Conservation (phyloP, 306 rosid species). For the Trifolium dubium region DNA sequence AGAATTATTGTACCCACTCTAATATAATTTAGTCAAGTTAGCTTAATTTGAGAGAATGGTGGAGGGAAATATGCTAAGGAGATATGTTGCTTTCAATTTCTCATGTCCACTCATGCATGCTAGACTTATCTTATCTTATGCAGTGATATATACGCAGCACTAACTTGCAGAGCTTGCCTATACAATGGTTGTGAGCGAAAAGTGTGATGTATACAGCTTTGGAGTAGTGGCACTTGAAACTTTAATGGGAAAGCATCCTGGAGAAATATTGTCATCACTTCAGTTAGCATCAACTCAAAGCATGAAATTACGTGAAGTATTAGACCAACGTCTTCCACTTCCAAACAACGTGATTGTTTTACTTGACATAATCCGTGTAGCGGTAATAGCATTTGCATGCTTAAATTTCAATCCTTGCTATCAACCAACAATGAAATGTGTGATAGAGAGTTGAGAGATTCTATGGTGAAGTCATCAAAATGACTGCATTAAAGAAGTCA, state of each 20-base stretch:
- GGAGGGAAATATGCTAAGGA: too few species aligned
- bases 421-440: slow-evolving; percentile 30
- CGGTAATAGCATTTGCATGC: not conserved
- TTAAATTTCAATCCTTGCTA: slow-evolving; percentile 13
- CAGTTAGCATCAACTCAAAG: not conserved
- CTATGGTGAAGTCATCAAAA: too few species aligned
- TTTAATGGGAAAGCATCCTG: slow-evolving; percentile 36
- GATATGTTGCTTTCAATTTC: too few species aligned
- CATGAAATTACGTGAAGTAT: not conserved
- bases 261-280: slow-evolving; percentile 28
- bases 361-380: slow-evolving; percentile 3
- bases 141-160: too few species aligned
- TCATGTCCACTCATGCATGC: too few species aligned
- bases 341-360: not conserved
- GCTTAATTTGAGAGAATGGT: too few species aligned
- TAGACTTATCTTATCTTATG: too few species aligned
- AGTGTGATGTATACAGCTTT: slow-evolving; percentile 39
- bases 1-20: too few species aligned
- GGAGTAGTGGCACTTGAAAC: slow-evolving; percentile 39
- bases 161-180: slow-evolving; percentile 37
- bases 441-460: slow-evolving; percentile 8
- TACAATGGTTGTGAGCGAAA: slow-evolving; percentile 36
- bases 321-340: slow-evolving; percentile 25
- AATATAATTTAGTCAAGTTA: too few species aligned
- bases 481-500: too few species aligned